Evolutionary conservation across 768 basidiomycete species (phyloP), one percentile per base, ranked within the genome.

Genomic region (Nidula microcarpa): DNA sequence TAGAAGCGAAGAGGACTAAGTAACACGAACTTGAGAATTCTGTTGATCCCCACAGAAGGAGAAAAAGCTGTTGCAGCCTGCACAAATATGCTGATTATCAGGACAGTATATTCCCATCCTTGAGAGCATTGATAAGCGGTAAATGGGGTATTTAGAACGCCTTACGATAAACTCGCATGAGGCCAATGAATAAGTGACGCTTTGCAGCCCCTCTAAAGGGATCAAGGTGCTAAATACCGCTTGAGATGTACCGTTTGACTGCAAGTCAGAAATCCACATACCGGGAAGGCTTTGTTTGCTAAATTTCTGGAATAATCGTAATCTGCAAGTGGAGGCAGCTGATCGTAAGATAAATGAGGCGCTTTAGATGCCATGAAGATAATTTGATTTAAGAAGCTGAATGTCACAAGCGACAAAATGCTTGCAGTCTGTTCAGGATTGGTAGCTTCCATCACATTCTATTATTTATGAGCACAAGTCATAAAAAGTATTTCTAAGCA

Each of bases 151-250:
- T 10, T 17, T 16, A n/a, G 7, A 17, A 18, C 33, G 32, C 32
- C 61, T 43, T 23, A 50, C 70, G 62, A 57, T 72, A 73, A 6
- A 68, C 65, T 16, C 66, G 65, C 43, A 76, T 53, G 23, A 85
- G 58, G 5, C 77, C 70, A 54, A 72, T 73, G 54, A 79, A 71
- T 5, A 83, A 49, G 60, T 81, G 75, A 4, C 70, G 62, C 32
- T 59, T 66, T 56, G 69, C 74, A 1, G 67, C 62, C 6, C 73
- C 73, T 33, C 63, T 55, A 52, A 71, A 69, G 11, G 70, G 65
- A 59, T 80, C 78, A 30, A 70, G 41, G 57, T 54, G 69, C 69
- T 67, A 33, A 44, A 33, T 33, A 49, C 4, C 18, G 14, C 18
- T 30, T 14, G 11, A 23, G 33, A 13, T 33, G 16, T 17, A 17